Conservation (phyloP, 768 basidiomycete species). For the Kwoniella bestiolae region DNA sequence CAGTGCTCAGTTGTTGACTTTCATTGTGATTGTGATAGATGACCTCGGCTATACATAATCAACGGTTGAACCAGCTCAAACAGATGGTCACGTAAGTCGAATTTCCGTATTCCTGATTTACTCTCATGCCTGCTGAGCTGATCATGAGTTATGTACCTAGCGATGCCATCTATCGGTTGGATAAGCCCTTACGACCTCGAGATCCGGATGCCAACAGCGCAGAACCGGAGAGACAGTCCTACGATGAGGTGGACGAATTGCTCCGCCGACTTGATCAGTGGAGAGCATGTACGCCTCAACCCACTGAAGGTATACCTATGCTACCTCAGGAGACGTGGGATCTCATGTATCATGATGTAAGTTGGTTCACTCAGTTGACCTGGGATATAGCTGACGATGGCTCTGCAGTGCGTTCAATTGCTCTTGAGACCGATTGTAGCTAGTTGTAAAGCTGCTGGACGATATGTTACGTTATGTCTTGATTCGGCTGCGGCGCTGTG, state of each 20-base stretch:
- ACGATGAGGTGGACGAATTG: constrained; percentile 36
- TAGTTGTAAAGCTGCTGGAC: constrained; percentile 16
- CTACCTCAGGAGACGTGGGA: constrained; percentile 29
- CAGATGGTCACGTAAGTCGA: constrained; percentile 39
- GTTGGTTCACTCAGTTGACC: neutral
- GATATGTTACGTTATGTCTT: constrained; percentile 31
- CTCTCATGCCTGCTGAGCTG: neutral
- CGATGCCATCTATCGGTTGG: constrained; percentile 37
- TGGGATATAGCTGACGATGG: neutral
- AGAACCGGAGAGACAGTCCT: constrained; percentile 4
- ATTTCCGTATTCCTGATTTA: neutral
- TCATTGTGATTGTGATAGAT: no score
- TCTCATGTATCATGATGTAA: constrained; percentile 43
- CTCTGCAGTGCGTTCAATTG: constrained; percentile 35
- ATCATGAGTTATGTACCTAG: constrained; percentile 5
- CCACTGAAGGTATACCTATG: constrained; percentile 34
- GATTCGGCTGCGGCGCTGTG: constrained; percentile 40
- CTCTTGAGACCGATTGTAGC: constrained; percentile 40
- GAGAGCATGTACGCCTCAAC: constrained; percentile 29
- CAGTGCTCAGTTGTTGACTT: no score
- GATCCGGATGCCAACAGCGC: constrained; percentile 4
- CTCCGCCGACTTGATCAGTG: constrained; percentile 26
- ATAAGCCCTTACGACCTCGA: constrained; percentile 28
- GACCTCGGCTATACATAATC: constrained; percentile 47
- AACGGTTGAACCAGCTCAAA: constrained; percentile 44